Conservation (phyloP, 148 eudicot species). For the Arbutus unedo region DNA sequence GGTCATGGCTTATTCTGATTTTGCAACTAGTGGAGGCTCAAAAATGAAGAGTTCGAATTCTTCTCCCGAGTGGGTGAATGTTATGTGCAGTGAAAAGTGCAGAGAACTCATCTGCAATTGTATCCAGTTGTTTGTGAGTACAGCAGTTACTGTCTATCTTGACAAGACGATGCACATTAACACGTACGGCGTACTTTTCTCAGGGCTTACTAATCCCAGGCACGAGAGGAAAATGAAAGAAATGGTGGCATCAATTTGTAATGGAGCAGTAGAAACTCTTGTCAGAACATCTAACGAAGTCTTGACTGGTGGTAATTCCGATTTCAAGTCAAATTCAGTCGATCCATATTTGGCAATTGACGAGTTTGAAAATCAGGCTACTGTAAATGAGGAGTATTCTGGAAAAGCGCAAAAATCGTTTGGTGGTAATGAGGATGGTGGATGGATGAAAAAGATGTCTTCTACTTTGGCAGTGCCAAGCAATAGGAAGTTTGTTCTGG, state of each 20-base stretch:
- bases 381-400: constrained; percentile 2
- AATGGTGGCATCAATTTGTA: constrained; percentile 55
- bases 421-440: constrained; percentile 26
- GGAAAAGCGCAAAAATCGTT: constrained; percentile 16
- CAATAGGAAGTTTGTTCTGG: constrained; percentile 70
- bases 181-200: constrained; percentile 69
- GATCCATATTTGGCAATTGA: constrained; percentile 20
- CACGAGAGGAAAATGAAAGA: constrained; percentile 68
- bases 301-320: constrained; percentile 30
- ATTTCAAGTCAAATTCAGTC: constrained; percentile 17
- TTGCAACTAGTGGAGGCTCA: neutral
- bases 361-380: constrained; percentile 19
- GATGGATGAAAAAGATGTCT: constrained; percentile 53
- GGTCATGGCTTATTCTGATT: constrained; percentile 55
- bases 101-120: constrained; percentile 50
- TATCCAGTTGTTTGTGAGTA: constrained; percentile 61
- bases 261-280: constrained; percentile 70
- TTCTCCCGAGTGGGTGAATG: constrained; percentile 48
- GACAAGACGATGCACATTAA: constrained; percentile 77
- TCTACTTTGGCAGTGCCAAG: constrained; percentile 71
- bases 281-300: constrained; percentile 73
- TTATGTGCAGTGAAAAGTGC: constrained; percentile 44
- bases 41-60: constrained; percentile 8
- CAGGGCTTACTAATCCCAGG: constrained; percentile 80
- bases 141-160: constrained; percentile 69